Evolutionary conservation across 306 rosid genomes (phyloP), one percentile per base, ranked within the genome.

Genomic region (Glycyrrhiza uralensis): DNA sequence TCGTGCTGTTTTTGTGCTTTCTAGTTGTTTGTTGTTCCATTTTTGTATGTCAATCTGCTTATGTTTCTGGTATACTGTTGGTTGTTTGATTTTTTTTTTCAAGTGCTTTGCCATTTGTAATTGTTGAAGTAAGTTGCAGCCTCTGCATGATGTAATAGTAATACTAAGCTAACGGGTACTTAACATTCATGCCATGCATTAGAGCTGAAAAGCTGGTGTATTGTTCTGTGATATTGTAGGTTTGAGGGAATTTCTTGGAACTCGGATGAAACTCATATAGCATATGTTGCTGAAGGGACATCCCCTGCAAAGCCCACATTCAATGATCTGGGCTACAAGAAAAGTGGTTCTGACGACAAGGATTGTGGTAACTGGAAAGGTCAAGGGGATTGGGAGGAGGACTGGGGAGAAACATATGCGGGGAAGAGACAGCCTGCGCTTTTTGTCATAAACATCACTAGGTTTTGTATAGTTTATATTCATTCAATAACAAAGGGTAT

Each of bases 171-270:
- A 15, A 7, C 14, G 47, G 69, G 69, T 33, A 33, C 47, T 49
- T 7, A 3, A 33, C 12, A 46, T 35, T 49, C 30, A 2, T 68
- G 45, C 35, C 7, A 5, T 28, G 13, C 26, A 14, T 55, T 28
- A n/a, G 69, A 42, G 14, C 26, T 54, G 14, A 23, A 35, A 12
- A 17, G 46, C 6, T 29, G 51, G 62, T 28, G 5, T 29, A 30
- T 28, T 82, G 32, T 82, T 60, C 33, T 33, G 29, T 83, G 69
- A 39, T 72, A 46, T 77, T 76, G 12, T 46, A 93, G 98, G 98
- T 91, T 94, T 86, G 89, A 91, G 86, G 97, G 97, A 38, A 85
- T 94, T 71, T 89, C 98, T 71, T 91, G 98, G 97, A 91, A 79
- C 72, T 79, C 72, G 17, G 86, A 87, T 72, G 98, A 94, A 77